Percentiles rank a stretch among this genome's conserved stretches.
Conservation (phyloP, 768 basidiomycete species). For the Psilocybe sp. region DNA sequence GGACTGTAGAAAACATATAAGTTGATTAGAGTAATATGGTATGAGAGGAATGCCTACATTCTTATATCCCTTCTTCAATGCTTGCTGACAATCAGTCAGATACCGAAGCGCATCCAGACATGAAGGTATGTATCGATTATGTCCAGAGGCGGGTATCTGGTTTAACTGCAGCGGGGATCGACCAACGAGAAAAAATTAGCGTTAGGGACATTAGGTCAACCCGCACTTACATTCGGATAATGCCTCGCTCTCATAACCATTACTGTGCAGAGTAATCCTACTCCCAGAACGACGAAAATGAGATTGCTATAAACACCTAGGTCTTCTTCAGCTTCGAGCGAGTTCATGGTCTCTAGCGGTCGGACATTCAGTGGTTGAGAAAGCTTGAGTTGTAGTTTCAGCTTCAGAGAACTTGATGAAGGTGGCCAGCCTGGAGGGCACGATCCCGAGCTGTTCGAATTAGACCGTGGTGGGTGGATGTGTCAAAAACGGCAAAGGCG, state of each 20-base stretch:
- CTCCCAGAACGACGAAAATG: conserved; percentile 6
- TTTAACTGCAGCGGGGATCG: conserved; percentile 17
- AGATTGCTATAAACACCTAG: conserved; percentile 4
- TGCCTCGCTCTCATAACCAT: background rate
- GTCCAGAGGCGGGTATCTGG: conserved; percentile 23
- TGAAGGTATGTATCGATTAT: conserved; percentile 12
- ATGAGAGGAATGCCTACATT: conserved; percentile 11
- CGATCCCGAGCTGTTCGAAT: no score
- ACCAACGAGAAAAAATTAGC: no score
- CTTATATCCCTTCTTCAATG: conserved; percentile 18
- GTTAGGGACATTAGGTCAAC: background rate
- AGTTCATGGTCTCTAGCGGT: no score
- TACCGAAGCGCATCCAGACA: conserved; percentile 21
- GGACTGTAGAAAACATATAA: conserved; percentile 10
- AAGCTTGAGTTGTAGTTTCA: no score
- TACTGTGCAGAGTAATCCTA: background rate
- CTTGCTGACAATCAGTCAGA: conserved; percentile 5
- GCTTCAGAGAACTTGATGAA: no score
- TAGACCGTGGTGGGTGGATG: no score
- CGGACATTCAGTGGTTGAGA: no score
- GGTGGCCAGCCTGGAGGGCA: no score
- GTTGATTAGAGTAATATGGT: background rate
- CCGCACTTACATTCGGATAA: background rate
- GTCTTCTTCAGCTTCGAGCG: background rate
- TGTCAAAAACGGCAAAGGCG: no score